Conservation (phyloP, 2,329 filamentous ascomycete species). For the Calonectria henricotiae region DNA sequence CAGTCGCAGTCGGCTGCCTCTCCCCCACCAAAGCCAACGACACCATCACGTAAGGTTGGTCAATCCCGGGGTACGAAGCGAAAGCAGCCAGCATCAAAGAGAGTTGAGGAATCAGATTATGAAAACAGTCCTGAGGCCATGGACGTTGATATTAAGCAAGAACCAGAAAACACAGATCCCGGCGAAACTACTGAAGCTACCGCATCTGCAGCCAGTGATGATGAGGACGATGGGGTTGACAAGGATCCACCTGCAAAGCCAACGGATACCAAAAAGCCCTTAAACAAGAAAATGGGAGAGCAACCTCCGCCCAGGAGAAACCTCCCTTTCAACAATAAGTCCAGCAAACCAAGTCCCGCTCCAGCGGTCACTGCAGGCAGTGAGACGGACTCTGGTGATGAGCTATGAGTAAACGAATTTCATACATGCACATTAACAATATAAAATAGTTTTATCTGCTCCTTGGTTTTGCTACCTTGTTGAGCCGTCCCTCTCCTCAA, state of each 20-base stretch:
- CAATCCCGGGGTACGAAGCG: constrained; percentile 67
- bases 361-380: constrained; percentile 54
- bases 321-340: constrained; percentile 64
- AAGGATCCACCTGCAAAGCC: constrained; percentile 29
- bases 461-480: no score
- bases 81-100: constrained; percentile 62
- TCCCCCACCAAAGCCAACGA: constrained; percentile 36
- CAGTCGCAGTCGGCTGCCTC: background rate
- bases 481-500: no score
- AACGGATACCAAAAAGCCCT: constrained; percentile 28
- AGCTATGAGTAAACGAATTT: constrained; percentile 60
- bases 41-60: constrained; percentile 51
- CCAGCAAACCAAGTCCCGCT: constrained; percentile 50
- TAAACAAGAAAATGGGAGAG: constrained; percentile 46
- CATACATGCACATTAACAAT: constrained; percentile 16
- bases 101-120: constrained; percentile 63
- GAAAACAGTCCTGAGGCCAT: constrained; percentile 62
- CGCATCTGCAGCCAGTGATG: constrained; percentile 63
- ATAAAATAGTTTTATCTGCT: background rate
- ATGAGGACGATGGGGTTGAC: constrained; percentile 53
- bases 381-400: constrained; percentile 73
- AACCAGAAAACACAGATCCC: constrained; percentile 61
- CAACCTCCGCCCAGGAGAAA: constrained; percentile 60
- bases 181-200: constrained; percentile 62
- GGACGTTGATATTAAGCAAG: constrained; percentile 64